phyloP scores from a whole-genome alignment of 805 yeast genomes.

The Grigorovia transvaalensis region DNA sequence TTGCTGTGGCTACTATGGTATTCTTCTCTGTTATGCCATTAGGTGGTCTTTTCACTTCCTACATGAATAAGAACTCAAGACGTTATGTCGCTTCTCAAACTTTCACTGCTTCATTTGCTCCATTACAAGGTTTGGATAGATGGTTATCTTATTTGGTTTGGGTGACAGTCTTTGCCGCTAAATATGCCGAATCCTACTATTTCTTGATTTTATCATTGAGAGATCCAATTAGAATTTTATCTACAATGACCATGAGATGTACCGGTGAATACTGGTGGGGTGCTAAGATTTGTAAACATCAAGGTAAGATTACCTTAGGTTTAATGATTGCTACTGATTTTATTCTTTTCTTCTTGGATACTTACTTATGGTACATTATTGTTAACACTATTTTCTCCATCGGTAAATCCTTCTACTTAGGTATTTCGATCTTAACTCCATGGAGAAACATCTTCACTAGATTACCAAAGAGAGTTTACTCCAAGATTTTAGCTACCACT shows the following conservation, averaged over 20 bases:
- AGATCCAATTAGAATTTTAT: constrained; percentile 88
- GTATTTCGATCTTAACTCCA: constrained; percentile 97
- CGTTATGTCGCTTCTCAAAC: constrained; percentile 88
- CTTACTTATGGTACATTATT: constrained; percentile 97
- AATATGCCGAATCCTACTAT: constrained; percentile 82
- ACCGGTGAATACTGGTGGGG: constrained; percentile 85
- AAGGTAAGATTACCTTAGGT: constrained; percentile 82
- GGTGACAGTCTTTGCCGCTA: constrained; percentile 82
- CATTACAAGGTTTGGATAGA: constrained; percentile 80
- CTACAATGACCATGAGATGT: constrained; percentile 85
- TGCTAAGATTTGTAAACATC: constrained; percentile 68
- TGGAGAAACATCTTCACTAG: constrained; percentile 99
- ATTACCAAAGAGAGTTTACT: constrained; percentile 96
- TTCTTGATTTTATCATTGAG: constrained; percentile 80
- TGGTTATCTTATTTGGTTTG: constrained; percentile 92
- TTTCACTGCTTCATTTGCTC: constrained; percentile 84
- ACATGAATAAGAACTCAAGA: constrained; percentile 78
- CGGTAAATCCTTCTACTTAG: constrained; percentile 96
- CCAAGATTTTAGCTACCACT: constrained; percentile 93
- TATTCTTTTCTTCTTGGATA: constrained; percentile 94
- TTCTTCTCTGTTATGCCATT: constrained; percentile 93
- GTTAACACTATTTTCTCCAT: constrained; percentile 92
- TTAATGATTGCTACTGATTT: constrained; percentile 89
- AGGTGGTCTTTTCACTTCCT: constrained; percentile 91
- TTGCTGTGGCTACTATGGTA: constrained; percentile 71